Conservation (phyloP, 768 basidiomycete species). For the Collybia sp. region DNA sequence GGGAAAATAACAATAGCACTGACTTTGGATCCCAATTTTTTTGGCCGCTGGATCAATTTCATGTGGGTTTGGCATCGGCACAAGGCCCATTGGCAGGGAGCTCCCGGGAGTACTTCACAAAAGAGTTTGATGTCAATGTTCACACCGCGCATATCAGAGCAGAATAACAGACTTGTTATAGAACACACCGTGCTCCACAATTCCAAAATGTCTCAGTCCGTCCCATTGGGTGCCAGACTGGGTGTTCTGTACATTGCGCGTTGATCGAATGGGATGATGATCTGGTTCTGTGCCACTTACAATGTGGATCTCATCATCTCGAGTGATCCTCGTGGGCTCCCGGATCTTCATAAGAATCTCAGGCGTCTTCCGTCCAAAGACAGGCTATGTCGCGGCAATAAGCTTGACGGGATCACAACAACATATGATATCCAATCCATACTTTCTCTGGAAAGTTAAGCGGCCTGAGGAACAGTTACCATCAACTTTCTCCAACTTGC, state of each 20-base stretch:
- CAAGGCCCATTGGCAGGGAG: constrained; percentile 37
- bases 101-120: constrained; percentile 35
- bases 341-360: constrained; percentile 37
- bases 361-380: constrained; percentile 51
- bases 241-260: constrained; percentile 19
- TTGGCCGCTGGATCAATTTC: constrained; percentile 40
- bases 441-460: constrained; percentile 65
- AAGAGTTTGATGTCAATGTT: too few species aligned
- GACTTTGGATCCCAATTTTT: constrained; percentile 67
- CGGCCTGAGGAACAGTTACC: constrained; percentile 37
- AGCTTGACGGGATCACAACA: background rate
- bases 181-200: constrained; percentile 47
- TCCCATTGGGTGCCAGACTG: constrained; percentile 74
- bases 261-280: too few species aligned
- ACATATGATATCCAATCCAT: background rate
- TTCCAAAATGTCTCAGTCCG: constrained; percentile 54
- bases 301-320: constrained; percentile 55
- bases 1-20: constrained; percentile 15
- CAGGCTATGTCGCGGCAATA: constrained; percentile 31
- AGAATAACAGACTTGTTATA: constrained; percentile 14
- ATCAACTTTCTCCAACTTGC: background rate
- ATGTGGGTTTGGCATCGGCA: constrained; percentile 43
- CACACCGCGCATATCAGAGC: background rate
- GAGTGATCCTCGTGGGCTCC: constrained; percentile 18
- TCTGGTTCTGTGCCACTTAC: constrained; percentile 22